Evolutionary conservation across 805 yeast genomes (phyloP).

Genomic region (Pichia rugopelliculosa): DNA sequence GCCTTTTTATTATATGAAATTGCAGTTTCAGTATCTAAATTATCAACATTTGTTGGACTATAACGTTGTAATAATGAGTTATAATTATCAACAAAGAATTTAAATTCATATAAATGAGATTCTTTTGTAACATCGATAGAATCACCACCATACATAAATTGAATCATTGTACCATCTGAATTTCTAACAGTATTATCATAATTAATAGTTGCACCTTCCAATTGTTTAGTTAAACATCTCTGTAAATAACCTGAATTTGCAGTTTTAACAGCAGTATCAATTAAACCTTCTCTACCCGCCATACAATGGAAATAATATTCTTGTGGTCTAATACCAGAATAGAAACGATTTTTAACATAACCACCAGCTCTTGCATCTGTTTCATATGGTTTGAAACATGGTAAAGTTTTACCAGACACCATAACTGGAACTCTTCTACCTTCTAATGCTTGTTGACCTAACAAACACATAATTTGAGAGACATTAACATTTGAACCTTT

Average conservation of each 20-base stretch:
- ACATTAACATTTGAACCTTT: slow-evolving; percentile 98
- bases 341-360: slow-evolving; percentile 92
- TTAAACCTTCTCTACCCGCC: slow-evolving; percentile 99
- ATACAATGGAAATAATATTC: slow-evolving; percentile 99
- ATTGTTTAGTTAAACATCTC: slow-evolving; percentile 95
- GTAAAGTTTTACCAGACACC: slow-evolving; percentile 97
- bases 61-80: slow-evolving; percentile 80
- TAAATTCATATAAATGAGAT: slow-evolving; percentile 87
- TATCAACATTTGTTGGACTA: slow-evolving; percentile 70
- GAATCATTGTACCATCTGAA: slow-evolving; percentile 87
- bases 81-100: slow-evolving; percentile 88
- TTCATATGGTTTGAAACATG: slow-evolving; percentile 93
- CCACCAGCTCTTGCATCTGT: slow-evolving; percentile 99
- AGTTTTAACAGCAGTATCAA: slow-evolving; percentile 98
- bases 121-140: slow-evolving; percentile 91
- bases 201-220: slow-evolving; percentile 91
- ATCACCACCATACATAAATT: slow-evolving; percentile 97
- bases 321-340: slow-evolving; percentile 95
- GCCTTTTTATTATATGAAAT: slow-evolving; percentile 73
- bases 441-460: slow-evolving; percentile 98
- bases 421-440: slow-evolving; percentile 99
- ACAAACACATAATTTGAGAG: slow-evolving; percentile 97
- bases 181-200: slow-evolving; percentile 96
- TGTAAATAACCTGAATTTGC: slow-evolving; percentile 97
- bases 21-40: slow-evolving; percentile 81